phyloP scores from a whole-genome alignment of 257 asterid species.

The Forsythia viridissima region DNA sequence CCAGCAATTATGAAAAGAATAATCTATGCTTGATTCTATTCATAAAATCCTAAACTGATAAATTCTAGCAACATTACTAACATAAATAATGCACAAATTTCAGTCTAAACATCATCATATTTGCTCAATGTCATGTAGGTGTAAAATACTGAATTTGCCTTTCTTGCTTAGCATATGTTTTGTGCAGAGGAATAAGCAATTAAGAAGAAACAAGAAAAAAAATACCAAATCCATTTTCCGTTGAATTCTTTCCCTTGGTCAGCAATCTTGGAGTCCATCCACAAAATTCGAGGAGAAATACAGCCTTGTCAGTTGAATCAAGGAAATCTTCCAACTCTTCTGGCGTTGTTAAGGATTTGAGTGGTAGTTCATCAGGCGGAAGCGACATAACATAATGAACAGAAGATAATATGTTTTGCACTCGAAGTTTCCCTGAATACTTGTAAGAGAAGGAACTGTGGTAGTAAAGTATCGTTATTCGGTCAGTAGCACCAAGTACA shows the following conservation, averaged over 20 bases:
- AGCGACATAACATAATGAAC: conserved; percentile 57
- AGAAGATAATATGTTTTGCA: conserved; percentile 70
- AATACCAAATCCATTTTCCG: conserved; percentile 46
- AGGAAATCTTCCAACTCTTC: conserved; percentile 65
- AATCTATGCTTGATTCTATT: not conserved
- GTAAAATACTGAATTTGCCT: not conserved
- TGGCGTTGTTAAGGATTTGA: conserved; percentile 52
- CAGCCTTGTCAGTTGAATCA: conserved; percentile 82
- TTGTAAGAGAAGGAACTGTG: conserved; percentile 59
- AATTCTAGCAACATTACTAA: not conserved
- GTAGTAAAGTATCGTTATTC: conserved; percentile 60
- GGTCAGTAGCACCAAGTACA: conserved; percentile 74
- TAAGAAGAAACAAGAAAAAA: conserved; percentile 16
- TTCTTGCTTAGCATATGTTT: not conserved
- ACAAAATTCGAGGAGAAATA: conserved; percentile 82
- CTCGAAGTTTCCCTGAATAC: conserved; percentile 77
- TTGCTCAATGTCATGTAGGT: not conserved
- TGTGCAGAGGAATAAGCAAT: not conserved
- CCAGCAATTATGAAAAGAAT: not conserved
- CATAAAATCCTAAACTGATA: not conserved
- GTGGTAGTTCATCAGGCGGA: conserved; percentile 58
- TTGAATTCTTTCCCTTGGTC: conserved; percentile 36
- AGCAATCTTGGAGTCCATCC: conserved; percentile 82
- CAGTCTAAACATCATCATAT: not conserved
- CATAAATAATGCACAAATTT: not conserved